Evolutionary conservation across 192 early-diverging fungal genomes (phyloP), one percentile per base, ranked within the genome.

Genomic region (Linderina pennispora): DNA sequence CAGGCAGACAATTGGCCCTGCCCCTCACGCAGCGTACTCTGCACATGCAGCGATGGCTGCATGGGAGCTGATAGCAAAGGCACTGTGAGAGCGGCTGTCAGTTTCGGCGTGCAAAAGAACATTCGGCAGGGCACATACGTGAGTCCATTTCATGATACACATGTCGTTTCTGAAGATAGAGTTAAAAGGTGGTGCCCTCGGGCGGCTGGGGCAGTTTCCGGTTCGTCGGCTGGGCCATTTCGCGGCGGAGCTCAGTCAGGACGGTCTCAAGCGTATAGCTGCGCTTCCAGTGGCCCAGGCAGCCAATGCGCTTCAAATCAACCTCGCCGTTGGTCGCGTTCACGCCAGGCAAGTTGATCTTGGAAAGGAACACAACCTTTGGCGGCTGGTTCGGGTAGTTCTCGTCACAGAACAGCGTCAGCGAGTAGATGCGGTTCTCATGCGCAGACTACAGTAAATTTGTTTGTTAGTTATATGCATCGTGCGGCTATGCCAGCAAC

Each of bases 351-450:
- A 99, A 58, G 52, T 93, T 92, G 45, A 99, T 84, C 40, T 76
- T 75, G 16, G 90, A 86, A 8, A 87, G 40, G 62, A 99, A 99
- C 32, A 62, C 53, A 16, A 97, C 83, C 3, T 48, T 46, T 0
- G 97, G 97, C 17, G 92, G 80, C 15, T 54, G 36, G 53, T 88
- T 79, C 20, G 97, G 97, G 63, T 99, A 99, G 13, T 85, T 48
- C 1, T 81, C 62, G 26, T 87, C 92, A 53, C 97, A 99, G 54
- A 64, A 60, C 26, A 99, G 73, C 61, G 77, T 79, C 22, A 99
- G 70, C 43, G 79, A 79, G 71, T 99, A 97, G 61, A 99, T 94
- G 26, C 92, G 82, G 78, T 94, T 96, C 63, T 99, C 93, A 55
- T 94, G 91, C n/a, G 87, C 80, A 15, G 90, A 84, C 90, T 93